These are phyloP conservation scores for Vachellia collinsii DNA, from an alignment of 306 rosid genomes.

Conservation along the genomic window DNA sequence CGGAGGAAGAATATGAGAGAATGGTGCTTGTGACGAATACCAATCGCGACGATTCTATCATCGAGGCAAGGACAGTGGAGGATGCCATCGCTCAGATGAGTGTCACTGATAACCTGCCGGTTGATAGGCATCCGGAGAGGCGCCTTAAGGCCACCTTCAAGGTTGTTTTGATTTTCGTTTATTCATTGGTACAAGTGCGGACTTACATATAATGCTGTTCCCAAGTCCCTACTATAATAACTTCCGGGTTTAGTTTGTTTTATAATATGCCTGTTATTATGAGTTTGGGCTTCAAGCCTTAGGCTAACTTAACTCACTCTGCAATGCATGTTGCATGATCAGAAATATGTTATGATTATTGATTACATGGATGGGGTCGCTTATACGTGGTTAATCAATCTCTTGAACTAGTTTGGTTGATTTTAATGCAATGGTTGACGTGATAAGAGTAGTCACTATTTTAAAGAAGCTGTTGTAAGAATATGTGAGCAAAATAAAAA, in stretches of 20 bases:
- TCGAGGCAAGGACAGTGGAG: slow-evolving; percentile 83
- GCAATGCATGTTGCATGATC: not conserved
- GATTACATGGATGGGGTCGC: not conserved
- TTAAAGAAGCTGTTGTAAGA: not conserved
- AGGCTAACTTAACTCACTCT: not conserved
- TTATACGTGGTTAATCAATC: not conserved
- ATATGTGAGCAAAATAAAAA: not conserved
- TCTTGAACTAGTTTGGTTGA: not conserved
- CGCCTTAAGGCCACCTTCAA: slow-evolving; percentile 95
- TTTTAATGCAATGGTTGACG: not conserved
- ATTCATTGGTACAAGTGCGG: not conserved
- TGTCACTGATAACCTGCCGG: slow-evolving; percentile 63
- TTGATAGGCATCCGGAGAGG: slow-evolving; percentile 90
- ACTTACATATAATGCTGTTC: not conserved
- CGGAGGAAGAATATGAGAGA: slow-evolving; percentile 94
- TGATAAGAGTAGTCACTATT: not conserved
- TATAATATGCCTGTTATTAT: not conserved
- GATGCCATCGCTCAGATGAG: slow-evolving; percentile 81
- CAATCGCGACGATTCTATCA: slow-evolving; percentile 81
- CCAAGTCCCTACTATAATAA: not conserved
- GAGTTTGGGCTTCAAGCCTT: not conserved
- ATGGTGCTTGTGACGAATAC: slow-evolving; percentile 78
- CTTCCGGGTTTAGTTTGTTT: not conserved
- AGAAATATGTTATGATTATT: not conserved
- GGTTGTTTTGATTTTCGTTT: slow-evolving; percentile 41